phyloP scores from a whole-genome alignment of 352 stramenopile species.

The Globisporangium middletonii region DNA sequence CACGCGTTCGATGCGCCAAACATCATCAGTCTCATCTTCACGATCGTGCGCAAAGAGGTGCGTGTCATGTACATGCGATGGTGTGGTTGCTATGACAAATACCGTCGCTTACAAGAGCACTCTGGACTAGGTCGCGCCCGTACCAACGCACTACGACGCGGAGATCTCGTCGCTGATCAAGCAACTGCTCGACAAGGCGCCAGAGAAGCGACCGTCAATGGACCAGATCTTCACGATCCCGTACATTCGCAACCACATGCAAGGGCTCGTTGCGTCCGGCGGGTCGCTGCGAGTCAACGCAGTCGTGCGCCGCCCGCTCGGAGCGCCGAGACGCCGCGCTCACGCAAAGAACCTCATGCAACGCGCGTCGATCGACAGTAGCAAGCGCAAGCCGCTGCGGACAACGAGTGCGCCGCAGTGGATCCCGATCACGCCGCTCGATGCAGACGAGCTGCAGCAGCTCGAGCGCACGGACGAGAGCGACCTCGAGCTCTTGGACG shows the following conservation, averaged over 20 bases:
- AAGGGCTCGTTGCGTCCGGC: conserved; percentile 52
- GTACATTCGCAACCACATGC: conserved; percentile 73
- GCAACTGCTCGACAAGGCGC: conserved; percentile 59
- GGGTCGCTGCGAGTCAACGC: conserved; percentile 45
- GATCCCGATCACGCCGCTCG: conserved; percentile 31
- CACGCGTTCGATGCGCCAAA: conserved; percentile 84
- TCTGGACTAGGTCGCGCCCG: conserved; percentile 29
- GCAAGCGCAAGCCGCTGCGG: conserved; percentile 5
- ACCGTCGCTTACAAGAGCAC: not conserved
- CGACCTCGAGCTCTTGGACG: conserved; percentile 46
- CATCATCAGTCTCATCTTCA: conserved; percentile 77
- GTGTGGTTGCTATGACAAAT: not conserved
- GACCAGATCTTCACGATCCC: conserved; percentile 69
- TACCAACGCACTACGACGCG: conserved; percentile 54
- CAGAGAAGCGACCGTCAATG: conserved; percentile 57
- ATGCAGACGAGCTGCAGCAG: conserved; percentile 29
- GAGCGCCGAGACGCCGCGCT: conserved; percentile 27
- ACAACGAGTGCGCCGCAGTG: conserved; percentile 23
- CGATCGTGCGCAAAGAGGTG: conserved; percentile 80
- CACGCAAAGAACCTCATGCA: conserved; percentile 38
- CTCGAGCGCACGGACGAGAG: conserved; percentile 15
- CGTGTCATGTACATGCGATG: not conserved
- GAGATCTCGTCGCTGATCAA: conserved; percentile 49
- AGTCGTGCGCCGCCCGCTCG: conserved; percentile 27
- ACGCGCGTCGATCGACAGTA: conserved; percentile 33